Conservation (phyloP, 495 filamentous ascomycete genomes). For the Penicillium longicatenatum region DNA sequence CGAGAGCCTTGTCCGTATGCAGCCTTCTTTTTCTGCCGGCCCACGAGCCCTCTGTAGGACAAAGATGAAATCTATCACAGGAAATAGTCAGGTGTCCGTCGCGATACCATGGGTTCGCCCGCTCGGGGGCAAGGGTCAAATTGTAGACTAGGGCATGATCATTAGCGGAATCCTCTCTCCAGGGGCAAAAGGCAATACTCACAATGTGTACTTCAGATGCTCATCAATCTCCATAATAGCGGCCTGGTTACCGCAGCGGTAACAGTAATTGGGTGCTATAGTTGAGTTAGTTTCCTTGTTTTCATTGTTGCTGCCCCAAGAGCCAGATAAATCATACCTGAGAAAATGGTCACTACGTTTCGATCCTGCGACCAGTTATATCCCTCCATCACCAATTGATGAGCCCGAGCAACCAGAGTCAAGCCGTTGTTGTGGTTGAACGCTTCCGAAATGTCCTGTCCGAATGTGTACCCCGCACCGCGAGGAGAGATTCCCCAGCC, state of each 20-base stretch:
- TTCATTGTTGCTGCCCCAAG: neutral
- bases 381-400: slow-evolving; percentile 97
- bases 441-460: slow-evolving; percentile 98
- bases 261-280: slow-evolving; percentile 94
- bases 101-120: slow-evolving; percentile 97
- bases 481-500: slow-evolving; percentile 98
- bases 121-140: slow-evolving; percentile 98
- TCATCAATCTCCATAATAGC: slow-evolving; percentile 99
- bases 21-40: slow-evolving; percentile 31
- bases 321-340: slow-evolving; percentile 62
- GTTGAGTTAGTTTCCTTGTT: slow-evolving; percentile 9
- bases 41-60: slow-evolving; percentile 34
- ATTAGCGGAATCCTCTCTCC: slow-evolving; percentile 16
- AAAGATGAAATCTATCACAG: slow-evolving; percentile 62
- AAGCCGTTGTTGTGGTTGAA: slow-evolving; percentile 99
- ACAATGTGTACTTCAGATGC: slow-evolving; percentile 99
- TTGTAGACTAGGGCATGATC: slow-evolving; percentile 71
- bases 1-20: slow-evolving; percentile 35
- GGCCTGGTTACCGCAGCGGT: slow-evolving; percentile 97
- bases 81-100: slow-evolving; percentile 97
- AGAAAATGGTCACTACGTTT: slow-evolving; percentile 98
- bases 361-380: slow-evolving; percentile 98
- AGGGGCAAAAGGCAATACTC: slow-evolving; percentile 44
- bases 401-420: slow-evolving; percentile 90
- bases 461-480: slow-evolving; percentile 98